These are phyloP conservation scores for Fusarium coicis DNA, from an alignment of 2,329 filamentous ascomycete genomes.

Conservation along the genomic window DNA sequence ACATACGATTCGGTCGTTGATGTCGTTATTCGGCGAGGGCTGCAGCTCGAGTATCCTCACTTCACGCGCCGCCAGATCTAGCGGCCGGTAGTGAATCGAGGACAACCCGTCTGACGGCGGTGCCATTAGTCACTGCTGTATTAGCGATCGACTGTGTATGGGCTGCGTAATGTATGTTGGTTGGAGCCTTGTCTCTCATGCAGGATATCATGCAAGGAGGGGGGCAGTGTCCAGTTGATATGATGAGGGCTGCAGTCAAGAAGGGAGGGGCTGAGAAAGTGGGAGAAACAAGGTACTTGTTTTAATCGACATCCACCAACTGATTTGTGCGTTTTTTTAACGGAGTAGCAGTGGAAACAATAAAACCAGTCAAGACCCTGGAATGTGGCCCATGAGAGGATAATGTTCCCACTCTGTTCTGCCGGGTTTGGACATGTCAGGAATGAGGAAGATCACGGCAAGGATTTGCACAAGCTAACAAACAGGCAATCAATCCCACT, in stretches of 20 bases:
- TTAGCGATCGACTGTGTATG: neutral
- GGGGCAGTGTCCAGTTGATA: neutral
- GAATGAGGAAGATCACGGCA: constrained; percentile 22
- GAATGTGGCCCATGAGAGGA: constrained; percentile 12
- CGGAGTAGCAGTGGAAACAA: too few species aligned
- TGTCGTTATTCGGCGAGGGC: constrained; percentile 29
- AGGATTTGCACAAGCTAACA: constrained; percentile 5
- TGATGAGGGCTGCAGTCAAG: neutral
- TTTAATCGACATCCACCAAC: neutral
- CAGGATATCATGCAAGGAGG: constrained; percentile 22
- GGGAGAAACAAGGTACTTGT: constrained; percentile 20
- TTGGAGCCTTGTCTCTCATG: neutral
- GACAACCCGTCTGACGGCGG: constrained; percentile 33
- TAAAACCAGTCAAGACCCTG: constrained; percentile 5
- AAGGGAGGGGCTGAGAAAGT: neutral
- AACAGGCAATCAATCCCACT: neutral
- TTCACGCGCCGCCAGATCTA: constrained; percentile 25
- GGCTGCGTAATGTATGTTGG: neutral
- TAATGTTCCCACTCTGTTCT: constrained; percentile 2
- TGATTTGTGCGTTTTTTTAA: neutral
- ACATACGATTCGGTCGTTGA: constrained; percentile 35
- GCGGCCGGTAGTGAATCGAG: constrained; percentile 36
- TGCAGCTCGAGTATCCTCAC: constrained; percentile 39
- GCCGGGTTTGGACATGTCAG: constrained; percentile 32
- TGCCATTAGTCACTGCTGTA: constrained; percentile 20